These are phyloP conservation scores for Aspergillus novoparasiticus DNA, from an alignment of 2,329 filamentous ascomycete species.

Conservation along the genomic window DNA sequence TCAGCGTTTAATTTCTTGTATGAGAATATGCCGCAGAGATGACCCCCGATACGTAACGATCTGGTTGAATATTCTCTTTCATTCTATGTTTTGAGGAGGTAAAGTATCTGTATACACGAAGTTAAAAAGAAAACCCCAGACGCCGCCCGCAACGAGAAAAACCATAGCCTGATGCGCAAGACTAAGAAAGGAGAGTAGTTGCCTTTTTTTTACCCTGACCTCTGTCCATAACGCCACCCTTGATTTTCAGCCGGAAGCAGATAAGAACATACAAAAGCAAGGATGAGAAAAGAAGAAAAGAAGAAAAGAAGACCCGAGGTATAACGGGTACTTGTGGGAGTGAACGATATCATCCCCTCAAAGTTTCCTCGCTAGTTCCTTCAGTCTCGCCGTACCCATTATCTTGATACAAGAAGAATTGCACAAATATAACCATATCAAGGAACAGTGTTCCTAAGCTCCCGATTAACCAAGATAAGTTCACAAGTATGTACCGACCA, in stretches of 20 bases:
- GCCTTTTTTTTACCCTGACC: not conserved
- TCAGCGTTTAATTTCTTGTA: not conserved
- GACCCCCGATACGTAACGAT: not conserved
- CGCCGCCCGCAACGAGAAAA: not conserved
- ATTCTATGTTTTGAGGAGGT: not conserved
- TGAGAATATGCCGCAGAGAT: not conserved
- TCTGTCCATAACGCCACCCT: not conserved
- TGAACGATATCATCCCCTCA: slow-evolving; percentile 1
- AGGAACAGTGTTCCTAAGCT: slow-evolving; percentile 84
- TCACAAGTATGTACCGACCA: slow-evolving; percentile 80
- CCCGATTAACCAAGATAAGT: slow-evolving; percentile 86
- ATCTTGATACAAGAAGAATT: slow-evolving; percentile 82
- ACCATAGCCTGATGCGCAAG: not conserved
- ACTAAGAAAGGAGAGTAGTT: not conserved
- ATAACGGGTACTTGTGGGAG: not conserved
- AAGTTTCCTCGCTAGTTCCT: slow-evolving; percentile 7
- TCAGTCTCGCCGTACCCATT: slow-evolving; percentile 25
- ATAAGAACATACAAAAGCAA: not conserved
- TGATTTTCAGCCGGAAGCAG: not conserved
- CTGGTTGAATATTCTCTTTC: not conserved
- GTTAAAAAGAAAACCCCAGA: not conserved
- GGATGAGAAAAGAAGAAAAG: not conserved
- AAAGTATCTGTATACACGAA: not conserved
- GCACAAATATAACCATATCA: slow-evolving; percentile 83
- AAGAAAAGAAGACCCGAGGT: not conserved